Evolutionary conservation across 1,284 basidiomycete species (phyloP), one percentile per base, ranked within the genome.

Genomic region (Cutaneotrichosporon sp.): DNA sequence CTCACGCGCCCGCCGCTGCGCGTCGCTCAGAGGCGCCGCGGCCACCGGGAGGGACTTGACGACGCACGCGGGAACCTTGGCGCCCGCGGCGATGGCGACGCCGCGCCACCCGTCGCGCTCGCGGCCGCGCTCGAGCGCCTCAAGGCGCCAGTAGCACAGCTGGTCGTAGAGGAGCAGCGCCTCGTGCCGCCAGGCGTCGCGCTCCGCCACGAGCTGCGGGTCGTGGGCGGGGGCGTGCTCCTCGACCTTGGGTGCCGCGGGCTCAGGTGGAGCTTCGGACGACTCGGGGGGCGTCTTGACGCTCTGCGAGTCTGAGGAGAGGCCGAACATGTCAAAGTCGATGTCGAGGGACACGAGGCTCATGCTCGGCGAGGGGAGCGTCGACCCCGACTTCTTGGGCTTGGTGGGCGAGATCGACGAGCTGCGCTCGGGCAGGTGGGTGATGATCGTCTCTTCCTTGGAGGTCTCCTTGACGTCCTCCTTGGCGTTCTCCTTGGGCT

Each of bases 101-200:
- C 51, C 34, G 22, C 51, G 51, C 51, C 51, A 53, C 6, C 51
- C 51, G 34, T 53, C 51, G 18, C 51, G 33, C 8, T 34, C 51
- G 20, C 51, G 51, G 33, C 51, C 51, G 33, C 51, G 33, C 51
- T 53, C 51, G 20, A 53, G 33, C 51, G 51, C 51, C 22, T 53
- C 51, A 2, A 53, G 24, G 5, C 51, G 51, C 51, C 51, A 53
- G 51, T 53, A 53, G 14, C 51, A 38, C 34, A 53, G 20, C 34
- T 53, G 51, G 51, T 53, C 51, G 34, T 53, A 53, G 4, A 53
- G 34, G 6, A 53, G 51, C 34, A 53, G 22, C 13, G 51, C 51
- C 22, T 53, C 51, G 34, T 53, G 51, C 7, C 51, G 34, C 51
- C 51, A 53, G 2, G 51, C 51, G 34, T 53, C 51, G 22, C 51